Percentiles rank a stretch among this genome's conserved stretches.
Evolutionary conservation across 495 filamentous ascomycete species (phyloP).

Genomic region (Aspergillus kassunensis): DNA sequence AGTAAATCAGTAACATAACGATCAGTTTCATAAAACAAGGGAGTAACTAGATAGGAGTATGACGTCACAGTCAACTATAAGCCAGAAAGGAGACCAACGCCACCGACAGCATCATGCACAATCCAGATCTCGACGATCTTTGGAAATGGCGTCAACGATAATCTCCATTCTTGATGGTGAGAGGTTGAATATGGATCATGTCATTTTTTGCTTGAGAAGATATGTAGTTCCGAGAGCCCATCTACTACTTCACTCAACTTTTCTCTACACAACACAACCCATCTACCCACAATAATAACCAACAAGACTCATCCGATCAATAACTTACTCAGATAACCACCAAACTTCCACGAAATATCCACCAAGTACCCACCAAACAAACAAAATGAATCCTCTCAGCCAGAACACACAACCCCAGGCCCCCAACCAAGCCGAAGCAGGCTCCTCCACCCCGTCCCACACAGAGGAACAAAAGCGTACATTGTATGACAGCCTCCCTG

Average conservation of each 20-base stretch:
- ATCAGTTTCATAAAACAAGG: no score
- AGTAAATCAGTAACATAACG: no score
- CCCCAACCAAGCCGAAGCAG: not conserved
- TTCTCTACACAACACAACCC: no score
- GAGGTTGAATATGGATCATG: no score
- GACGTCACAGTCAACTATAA: not conserved
- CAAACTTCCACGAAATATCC: no score
- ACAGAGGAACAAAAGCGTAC: slow-evolving; percentile 19
- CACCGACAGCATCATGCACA: not conserved
- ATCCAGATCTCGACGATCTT: not conserved
- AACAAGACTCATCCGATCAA: not conserved
- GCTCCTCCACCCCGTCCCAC: slow-evolving; percentile 7
- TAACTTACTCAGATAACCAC: no score
- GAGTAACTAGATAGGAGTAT: no score
- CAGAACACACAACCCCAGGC: not conserved
- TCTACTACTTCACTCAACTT: no score
- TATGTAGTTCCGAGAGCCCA: no score
- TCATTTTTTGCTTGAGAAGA: no score
- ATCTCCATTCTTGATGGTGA: not conserved
- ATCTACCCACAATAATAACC: not conserved
- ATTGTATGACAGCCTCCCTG: slow-evolving; percentile 16
- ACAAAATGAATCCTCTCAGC: not conserved
- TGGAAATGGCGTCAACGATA: not conserved
- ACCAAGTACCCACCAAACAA: not conserved
- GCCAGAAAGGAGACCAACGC: not conserved